Evolutionary conservation across 805 yeast species (phyloP).

Genomic region (Blastobotrys terrestris): DNA sequence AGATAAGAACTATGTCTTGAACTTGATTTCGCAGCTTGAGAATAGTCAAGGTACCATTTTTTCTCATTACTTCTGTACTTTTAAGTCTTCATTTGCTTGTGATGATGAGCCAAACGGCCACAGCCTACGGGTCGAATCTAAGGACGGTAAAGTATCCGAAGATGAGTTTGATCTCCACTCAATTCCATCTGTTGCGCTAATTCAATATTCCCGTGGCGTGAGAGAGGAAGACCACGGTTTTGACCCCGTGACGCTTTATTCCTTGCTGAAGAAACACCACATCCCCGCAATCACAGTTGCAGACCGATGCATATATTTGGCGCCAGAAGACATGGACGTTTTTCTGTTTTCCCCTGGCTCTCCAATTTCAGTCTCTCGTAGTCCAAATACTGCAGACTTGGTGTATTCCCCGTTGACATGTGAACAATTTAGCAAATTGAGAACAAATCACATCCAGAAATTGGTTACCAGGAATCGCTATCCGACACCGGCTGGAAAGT

Average conservation of each 20-base stretch:
- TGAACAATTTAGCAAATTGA: background rate
- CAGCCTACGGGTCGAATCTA: background rate
- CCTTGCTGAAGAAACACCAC: conserved; percentile 8
- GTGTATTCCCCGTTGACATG: background rate
- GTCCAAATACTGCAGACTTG: background rate
- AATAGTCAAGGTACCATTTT: background rate
- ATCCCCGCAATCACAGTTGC: conserved; percentile 11
- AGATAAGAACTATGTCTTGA: background rate
- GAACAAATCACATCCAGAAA: background rate
- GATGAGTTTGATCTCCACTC: background rate
- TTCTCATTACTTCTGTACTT: background rate
- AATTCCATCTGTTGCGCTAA: conserved; percentile 8
- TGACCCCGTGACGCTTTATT: conserved; percentile 8
- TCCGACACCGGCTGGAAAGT: background rate
- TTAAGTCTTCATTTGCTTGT: background rate
- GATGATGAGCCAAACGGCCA: background rate
- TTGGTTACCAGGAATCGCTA: background rate
- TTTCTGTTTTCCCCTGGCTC: background rate
- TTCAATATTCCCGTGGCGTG: conserved; percentile 3
- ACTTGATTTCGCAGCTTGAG: background rate
- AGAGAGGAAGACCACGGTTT: conserved; percentile 2
- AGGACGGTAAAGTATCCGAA: background rate
- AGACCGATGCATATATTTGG: conserved; percentile 4
- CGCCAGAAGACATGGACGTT: background rate
- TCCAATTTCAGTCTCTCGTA: background rate